phyloP scores from a whole-genome alignment of 306 rosid genomes.

The Vigna nakashimae region DNA sequence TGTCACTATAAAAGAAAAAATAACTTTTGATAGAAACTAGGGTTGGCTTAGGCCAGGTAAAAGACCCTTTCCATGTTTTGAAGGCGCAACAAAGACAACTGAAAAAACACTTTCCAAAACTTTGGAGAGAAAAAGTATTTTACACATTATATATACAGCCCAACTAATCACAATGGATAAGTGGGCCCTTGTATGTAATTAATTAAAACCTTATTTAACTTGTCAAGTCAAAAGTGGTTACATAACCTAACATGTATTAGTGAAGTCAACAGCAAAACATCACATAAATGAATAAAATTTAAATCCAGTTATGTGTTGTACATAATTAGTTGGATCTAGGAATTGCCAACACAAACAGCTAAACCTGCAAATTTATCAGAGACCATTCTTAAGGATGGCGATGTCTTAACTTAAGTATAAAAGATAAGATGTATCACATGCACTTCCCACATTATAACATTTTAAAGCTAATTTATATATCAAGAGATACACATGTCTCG shows the following conservation, averaged over 20 bases:
- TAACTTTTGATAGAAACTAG: neutral
- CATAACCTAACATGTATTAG: neutral
- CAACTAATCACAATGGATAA: neutral
- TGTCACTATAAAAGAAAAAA: neutral
- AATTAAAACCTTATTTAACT: neutral
- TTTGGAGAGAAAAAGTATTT: neutral
- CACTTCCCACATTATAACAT: neutral
- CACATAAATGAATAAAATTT: neutral
- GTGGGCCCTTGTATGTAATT: neutral
- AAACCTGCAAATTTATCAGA: neutral
- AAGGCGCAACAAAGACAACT: neutral
- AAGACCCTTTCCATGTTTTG: neutral
- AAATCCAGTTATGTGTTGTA: neutral
- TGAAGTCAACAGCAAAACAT: neutral
- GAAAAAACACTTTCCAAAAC: neutral
- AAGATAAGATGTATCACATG: neutral
- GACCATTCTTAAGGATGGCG: neutral
- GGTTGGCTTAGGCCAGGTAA: neutral
- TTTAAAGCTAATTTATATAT: neutral
- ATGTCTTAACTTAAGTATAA: neutral
- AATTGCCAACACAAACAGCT: neutral
- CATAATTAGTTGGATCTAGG: neutral
- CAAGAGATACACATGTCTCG: neutral
- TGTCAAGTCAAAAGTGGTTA: neutral
- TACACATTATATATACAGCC: neutral